phyloP scores from a whole-genome alignment of 169 alveolate genomes.

The Plasmodium fragile region DNA sequence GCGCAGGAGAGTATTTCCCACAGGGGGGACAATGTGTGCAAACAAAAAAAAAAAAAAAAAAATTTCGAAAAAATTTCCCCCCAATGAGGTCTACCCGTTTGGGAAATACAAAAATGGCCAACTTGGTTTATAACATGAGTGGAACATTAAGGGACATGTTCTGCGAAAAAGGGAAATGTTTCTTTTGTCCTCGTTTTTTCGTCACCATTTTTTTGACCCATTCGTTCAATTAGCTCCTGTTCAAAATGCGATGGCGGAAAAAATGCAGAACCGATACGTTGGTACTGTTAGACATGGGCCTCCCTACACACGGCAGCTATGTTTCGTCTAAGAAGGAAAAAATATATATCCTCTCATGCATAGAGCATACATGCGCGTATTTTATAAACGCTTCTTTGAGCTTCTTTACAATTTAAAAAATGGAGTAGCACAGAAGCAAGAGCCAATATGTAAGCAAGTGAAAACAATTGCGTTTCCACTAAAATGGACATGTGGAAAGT shows the following conservation, averaged over 20 bases:
- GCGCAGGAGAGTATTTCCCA: not conserved
- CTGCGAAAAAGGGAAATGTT: not conserved
- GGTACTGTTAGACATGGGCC: not conserved
- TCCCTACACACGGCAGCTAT: not conserved
- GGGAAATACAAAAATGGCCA: slow-evolving; percentile 1
- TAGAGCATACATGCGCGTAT: not conserved
- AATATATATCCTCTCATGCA: not conserved
- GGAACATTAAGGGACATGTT: not conserved
- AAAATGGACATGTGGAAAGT: not conserved
- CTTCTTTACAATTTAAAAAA: not conserved
- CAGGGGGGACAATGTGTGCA: not conserved
- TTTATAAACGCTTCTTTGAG: not conserved
- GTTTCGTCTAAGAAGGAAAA: not conserved
- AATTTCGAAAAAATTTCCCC: not conserved
- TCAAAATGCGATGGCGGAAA: not conserved
- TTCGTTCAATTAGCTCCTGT: not conserved
- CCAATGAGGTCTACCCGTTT: not conserved
- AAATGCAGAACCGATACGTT: not conserved
- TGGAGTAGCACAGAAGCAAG: not conserved
- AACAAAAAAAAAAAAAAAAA: not conserved
- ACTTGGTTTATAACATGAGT: not conserved
- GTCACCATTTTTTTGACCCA: not conserved
- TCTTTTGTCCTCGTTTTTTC: not conserved
- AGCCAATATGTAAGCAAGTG: not conserved
- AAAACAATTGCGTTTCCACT: not conserved